A percentile compares a stretch with the other conserved stretches of the same genome.
Evolutionary conservation across 2,329 filamentous ascomycete genomes (phyloP).

Genomic region (Claviceps sorghi): DNA sequence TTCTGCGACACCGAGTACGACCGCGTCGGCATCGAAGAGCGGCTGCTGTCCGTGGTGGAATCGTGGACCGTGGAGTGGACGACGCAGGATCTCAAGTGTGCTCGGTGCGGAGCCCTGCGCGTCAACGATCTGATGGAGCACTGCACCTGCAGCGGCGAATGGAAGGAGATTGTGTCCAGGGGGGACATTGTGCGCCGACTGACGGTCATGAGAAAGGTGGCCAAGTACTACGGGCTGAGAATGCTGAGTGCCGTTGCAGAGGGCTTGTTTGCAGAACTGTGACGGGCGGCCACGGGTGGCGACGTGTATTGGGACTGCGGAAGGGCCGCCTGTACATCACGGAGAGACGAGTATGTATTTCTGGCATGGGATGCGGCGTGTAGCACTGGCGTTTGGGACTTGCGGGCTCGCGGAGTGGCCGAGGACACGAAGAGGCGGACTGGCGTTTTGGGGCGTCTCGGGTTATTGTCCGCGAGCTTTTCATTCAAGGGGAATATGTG

Average conservation of each 20-base stretch:
- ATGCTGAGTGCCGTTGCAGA: constrained; percentile 68
- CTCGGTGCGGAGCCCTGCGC: constrained; percentile 53
- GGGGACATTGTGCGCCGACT: constrained; percentile 52
- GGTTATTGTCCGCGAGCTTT: not conserved
- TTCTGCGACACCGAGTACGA: constrained; percentile 67
- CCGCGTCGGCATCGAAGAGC: constrained; percentile 70
- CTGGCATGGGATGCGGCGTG: not conserved
- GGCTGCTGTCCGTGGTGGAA: constrained; percentile 63
- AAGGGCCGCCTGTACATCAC: too few species aligned
- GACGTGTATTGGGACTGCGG: not conserved
- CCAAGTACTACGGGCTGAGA: constrained; percentile 61
- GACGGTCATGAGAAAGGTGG: constrained; percentile 58
- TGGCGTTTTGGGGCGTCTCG: not conserved
- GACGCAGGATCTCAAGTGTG: constrained; percentile 79
- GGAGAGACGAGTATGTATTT: too few species aligned
- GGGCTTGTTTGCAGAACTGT: constrained; percentile 39
- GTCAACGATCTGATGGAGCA: constrained; percentile 95
- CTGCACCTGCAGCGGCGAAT: constrained; percentile 80
- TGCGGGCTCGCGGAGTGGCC: not conserved
- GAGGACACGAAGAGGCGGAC: not conserved
- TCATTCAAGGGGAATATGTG: too few species aligned
- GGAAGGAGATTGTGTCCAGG: constrained; percentile 57
- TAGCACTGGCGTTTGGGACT: not conserved
- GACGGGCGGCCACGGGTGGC: constrained; percentile 1
- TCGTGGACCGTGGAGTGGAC: constrained; percentile 64